Base-by-base conservation (phyloP, 179 eudicot species). In the Camellia oleifera region DNA sequence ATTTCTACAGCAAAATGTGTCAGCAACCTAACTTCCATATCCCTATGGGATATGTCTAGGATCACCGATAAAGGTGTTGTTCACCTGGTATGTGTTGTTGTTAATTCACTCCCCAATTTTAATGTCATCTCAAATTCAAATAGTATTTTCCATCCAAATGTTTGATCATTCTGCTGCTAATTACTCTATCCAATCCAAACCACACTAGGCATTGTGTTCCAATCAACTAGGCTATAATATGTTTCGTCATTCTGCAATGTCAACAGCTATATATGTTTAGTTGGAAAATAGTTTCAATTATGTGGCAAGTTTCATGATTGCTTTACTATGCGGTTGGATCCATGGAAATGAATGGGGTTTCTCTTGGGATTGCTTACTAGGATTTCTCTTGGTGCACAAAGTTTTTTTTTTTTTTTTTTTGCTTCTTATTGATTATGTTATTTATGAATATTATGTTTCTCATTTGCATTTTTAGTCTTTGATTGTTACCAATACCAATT, bases 21-120 rank as follows among this genome's bases (percentile, higher is more conserved):
- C 74, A 67, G 84, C 79, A 92, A 94, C 68, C 82, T 95, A 86
- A 89, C 91, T 75, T 94, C 98, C 0, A 77, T 95, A 75, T 95
- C 99, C 69, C 76, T 94, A 3, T 95, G 98, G 98, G 98, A 98
- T 56, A 90, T 89, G 84, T 90, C 95, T 17, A 95, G 91, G 52
- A 86, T 95, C 83, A 92, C 99, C 2, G 98, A 95, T 77, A 84
- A 84, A 76, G 99, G 99, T 65, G 97, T 91, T 15, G 26, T 61
- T 62, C 94, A 91, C 77, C 84, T 95, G 95, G 98, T 95, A 88
- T 45, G 84, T 48, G 20, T 26, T 26, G 32, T 26, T 26, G 32
- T 26, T 26, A 26, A 26, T 26, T 26, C 32, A 26, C 32, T 26
- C 32, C 32, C 32, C 32, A 26, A 26, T 26, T 26, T 26, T 26